These are phyloP conservation scores for Wickerhamomyces hampshirensis DNA, from an alignment of 805 yeast genomes.

Conservation along the genomic window DNA sequence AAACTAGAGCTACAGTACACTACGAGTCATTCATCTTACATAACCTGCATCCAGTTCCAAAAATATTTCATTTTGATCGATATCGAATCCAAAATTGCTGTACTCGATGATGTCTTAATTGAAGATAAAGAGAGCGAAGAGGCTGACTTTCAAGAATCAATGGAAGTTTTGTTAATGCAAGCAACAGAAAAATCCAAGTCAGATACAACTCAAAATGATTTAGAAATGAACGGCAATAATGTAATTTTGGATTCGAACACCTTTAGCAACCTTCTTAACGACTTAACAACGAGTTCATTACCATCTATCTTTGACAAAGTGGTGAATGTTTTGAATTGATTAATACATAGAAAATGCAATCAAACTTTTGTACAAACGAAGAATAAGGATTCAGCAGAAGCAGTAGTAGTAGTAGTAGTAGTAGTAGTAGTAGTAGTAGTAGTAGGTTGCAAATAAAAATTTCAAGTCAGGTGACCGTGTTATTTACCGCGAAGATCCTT, in stretches of 20 bases:
- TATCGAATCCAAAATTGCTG: background rate
- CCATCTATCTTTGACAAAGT: background rate
- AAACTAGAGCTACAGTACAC: background rate
- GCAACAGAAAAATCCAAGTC: background rate
- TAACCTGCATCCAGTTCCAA: background rate
- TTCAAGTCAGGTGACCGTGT: too few relatives aligned
- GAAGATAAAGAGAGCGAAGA: background rate
- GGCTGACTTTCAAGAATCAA: background rate
- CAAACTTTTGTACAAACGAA: too few relatives aligned
- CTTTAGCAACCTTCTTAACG: background rate
- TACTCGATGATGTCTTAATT: background rate
- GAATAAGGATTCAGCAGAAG: too few relatives aligned
- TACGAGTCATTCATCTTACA: background rate
- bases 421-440: too few relatives aligned
- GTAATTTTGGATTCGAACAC: background rate
- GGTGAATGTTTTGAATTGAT: background rate
- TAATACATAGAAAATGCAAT: too few relatives aligned
- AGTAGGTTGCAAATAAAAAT: too few relatives aligned
- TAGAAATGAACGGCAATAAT: background rate
- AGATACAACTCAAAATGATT: background rate
- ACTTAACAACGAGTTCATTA: background rate
- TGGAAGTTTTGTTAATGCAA: background rate
- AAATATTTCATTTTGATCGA: background rate
- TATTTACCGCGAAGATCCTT: too few relatives aligned
- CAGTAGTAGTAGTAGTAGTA: too few relatives aligned